Evolutionary conservation across 495 filamentous ascomycete genomes (phyloP), one percentile per base, ranked within the genome.

Genomic region (Penicillium coprophilum): DNA sequence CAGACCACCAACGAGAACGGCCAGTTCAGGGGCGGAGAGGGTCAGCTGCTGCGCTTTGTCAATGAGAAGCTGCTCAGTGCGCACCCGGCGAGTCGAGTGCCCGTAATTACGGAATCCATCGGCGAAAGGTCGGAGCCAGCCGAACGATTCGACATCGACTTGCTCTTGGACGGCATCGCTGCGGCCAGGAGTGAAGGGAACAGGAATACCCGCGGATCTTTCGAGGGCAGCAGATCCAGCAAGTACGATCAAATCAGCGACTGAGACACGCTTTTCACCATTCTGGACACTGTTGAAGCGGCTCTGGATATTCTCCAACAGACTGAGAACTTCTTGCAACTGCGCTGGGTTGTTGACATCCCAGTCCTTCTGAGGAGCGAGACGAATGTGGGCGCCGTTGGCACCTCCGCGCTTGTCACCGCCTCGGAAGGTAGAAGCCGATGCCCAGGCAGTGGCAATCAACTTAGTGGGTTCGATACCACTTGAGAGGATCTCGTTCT

Each of bases 91-190:
- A 6, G 79, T 82, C 9, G 79, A 81, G 46, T 76, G 72, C 64
- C 86, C 85, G 61, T 87, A 90, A 80, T 84, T 88, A 71, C 87
- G 87, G 87, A 90, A 90, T 20, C 84, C 86, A 60, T 90, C 87
- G 50, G 75, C 76, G 24, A 70, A 44, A 0, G 87, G 85, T 73
- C 87, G 79, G 51, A 90, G 80, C 66, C 84, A 73, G 31, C 57
- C 56, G 73, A 88, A 83, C 6, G 85, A 85, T 49, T 82, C 64
- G 48, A 76, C 75, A 53, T 90, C 85, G 13, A 86, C 89, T 58
- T 88, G 72, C 59, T 87, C 85, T 60, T 83, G 75, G 1, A 80
- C 74, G 34, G 87, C 86, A 47, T 80, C 77, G 32, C 58, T 74
- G 57, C 77, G 76, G 45, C 77, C 77, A 7, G 75, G 73, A 0